A percentile compares a stretch with the other conserved stretches of the same genome.
Conservation (phyloP, 768 basidiomycete genomes). For the Leccinum arenicola region DNA sequence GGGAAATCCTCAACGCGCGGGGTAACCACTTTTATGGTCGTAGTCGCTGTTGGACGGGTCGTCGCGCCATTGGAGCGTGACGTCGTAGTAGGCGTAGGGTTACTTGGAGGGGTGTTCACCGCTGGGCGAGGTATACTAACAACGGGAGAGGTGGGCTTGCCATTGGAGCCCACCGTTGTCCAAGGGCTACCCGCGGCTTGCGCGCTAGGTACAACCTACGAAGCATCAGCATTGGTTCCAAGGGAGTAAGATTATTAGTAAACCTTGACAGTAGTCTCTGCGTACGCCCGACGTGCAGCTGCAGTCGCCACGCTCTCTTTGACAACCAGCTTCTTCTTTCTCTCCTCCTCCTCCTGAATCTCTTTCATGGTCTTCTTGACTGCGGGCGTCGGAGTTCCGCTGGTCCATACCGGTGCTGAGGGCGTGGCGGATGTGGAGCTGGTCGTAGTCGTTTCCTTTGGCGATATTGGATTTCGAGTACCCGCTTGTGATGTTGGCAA, state of each 20-base stretch:
- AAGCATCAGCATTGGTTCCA: constrained; percentile 3
- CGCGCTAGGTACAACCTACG: constrained; percentile 32
- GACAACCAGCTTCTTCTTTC: constrained; percentile 62
- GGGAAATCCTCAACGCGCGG: constrained; percentile 60
- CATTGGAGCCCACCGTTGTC: constrained; percentile 83
- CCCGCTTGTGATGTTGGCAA: constrained; percentile 82
- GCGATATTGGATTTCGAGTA: constrained; percentile 36
- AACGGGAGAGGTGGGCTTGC: constrained; percentile 47
- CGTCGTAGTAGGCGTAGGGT: constrained; percentile 29
- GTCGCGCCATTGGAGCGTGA: constrained; percentile 39
- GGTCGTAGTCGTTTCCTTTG: constrained; percentile 41
- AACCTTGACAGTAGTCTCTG: constrained; percentile 77
- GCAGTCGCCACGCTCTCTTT: constrained; percentile 60
- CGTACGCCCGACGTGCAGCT: constrained; percentile 68
- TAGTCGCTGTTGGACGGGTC: constrained; percentile 36
- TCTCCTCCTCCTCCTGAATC: constrained; percentile 97
- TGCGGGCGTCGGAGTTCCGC: constrained; percentile 47
- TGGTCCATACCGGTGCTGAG: constrained; percentile 69
- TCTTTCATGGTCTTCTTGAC: constrained; percentile 96
- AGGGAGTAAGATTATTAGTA: constrained; percentile 8
- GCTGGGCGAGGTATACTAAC: constrained; percentile 35
- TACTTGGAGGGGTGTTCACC: constrained; percentile 28
- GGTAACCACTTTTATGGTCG: constrained; percentile 29
- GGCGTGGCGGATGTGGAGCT: constrained; percentile 30
- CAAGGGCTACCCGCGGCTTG: constrained; percentile 57